phyloP scores from a whole-genome alignment of 2,329 filamentous ascomycete species.

The Aspergillus floridensis region DNA sequence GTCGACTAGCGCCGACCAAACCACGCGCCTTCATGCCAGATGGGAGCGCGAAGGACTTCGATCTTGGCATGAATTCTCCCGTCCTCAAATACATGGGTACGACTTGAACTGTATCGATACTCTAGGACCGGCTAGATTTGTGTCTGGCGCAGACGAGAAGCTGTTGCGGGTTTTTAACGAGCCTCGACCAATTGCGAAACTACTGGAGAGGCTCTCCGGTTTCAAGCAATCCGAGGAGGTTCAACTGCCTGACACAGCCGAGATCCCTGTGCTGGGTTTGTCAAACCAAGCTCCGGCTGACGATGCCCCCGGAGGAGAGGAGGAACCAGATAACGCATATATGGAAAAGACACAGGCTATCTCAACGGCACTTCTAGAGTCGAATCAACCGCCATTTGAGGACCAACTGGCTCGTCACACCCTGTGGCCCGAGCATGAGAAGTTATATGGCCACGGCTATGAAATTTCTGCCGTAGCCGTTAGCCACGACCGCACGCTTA shows the following conservation, averaged over 20 bases:
- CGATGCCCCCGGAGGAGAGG: constrained; percentile 31
- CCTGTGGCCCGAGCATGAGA: constrained; percentile 93
- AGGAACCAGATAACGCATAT: constrained; percentile 43
- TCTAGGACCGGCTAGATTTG: constrained; percentile 71
- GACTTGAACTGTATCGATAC: constrained; percentile 92
- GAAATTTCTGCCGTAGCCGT: constrained; percentile 87
- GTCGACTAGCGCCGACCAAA: constrained; percentile 89
- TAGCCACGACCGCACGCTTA: constrained; percentile 68
- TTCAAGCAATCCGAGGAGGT: constrained; percentile 46
- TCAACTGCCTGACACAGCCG: constrained; percentile 77
- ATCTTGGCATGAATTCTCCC: constrained; percentile 93
- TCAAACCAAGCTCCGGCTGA: constrained; percentile 85
- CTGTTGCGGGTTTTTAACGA: constrained; percentile 93
- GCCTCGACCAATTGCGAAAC: constrained; percentile 74
- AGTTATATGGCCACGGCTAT: constrained; percentile 96
- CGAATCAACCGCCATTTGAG: constrained; percentile 77
- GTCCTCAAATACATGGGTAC: constrained; percentile 97
- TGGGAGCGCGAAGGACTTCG: constrained; percentile 59
- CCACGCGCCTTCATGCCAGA: constrained; percentile 77
- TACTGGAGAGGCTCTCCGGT: constrained; percentile 67
- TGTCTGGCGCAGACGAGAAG: constrained; percentile 96
- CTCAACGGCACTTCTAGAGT: constrained; percentile 47
- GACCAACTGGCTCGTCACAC: constrained; percentile 87
- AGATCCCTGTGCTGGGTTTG: constrained; percentile 89
- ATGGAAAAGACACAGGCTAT: constrained; percentile 20